Conservation (phyloP, 331 rosid genomes). For the Rhamnella rubrinervis region DNA sequence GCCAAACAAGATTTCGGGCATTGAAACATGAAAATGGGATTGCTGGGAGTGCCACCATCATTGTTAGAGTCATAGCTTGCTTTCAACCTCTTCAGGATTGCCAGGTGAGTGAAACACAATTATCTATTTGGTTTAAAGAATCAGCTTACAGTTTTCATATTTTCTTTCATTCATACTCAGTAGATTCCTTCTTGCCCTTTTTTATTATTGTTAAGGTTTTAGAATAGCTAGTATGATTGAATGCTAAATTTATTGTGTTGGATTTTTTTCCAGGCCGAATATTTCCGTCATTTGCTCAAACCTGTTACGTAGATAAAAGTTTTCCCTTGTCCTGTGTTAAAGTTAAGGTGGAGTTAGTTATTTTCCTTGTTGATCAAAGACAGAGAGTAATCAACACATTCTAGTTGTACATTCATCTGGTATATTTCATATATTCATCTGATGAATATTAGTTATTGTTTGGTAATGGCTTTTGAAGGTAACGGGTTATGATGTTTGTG, state of each 20-base stretch:
- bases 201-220: too few species aligned
- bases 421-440: conserved; percentile 27
- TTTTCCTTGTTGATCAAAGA: conserved; percentile 59
- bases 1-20: conserved; percentile 99
- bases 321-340: conserved; percentile 29
- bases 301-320: conserved; percentile 87
- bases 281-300: conserved; percentile 92
- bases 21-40: conserved; percentile 93
- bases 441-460: not conserved
- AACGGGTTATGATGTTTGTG: conserved; percentile 11
- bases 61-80: conserved; percentile 94
- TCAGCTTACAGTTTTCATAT: not conserved
- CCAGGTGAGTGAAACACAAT: conserved; percentile 59
- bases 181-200: not conserved
- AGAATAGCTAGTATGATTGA: not conserved
- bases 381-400: conserved; percentile 46
- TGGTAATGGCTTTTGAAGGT: not conserved
- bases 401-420: conserved; percentile 61
- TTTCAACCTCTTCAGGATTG: conserved; percentile 98
- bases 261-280: conserved; percentile 75
- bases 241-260: conserved; percentile 5
- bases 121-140: not conserved
- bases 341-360: conserved; percentile 59
- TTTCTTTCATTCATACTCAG: not conserved
- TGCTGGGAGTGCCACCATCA: conserved; percentile 81